Evolutionary conservation across 1,284 basidiomycete species (phyloP), one percentile per base, ranked within the genome.

Genomic region (Flammula alnicola): DNA sequence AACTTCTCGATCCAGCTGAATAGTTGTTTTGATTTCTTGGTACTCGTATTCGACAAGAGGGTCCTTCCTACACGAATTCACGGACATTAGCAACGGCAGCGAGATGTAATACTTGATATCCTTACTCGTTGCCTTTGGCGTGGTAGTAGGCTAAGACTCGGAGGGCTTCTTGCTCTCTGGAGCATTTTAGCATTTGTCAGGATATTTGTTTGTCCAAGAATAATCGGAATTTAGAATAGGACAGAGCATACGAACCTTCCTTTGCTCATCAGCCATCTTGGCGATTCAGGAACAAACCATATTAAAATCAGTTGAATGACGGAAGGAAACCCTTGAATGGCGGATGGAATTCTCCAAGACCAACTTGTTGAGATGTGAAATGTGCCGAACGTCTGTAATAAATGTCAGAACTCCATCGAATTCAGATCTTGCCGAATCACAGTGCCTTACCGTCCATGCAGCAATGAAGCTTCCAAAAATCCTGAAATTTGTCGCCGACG

Each of bases 41-140:
- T 39, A 59, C 38, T 59, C 57, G 14, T 56, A 59, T 44, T 59
- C 52, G 20, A 59, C 55, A 6, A 59, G 55, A 17, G 58, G 58
- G 17, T 59, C 55, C 20, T 55, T 59, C 19, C 75, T 77, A 44
- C 37, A 40, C 6, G 32, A 2, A 26, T 16, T 6, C 10, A 22
- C 16, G n/a, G n/a, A n/a, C n/a, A n/a, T n/a, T n/a, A n/a, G n/a
- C n/a, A n/a, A n/a, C n/a, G n/a, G n/a, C n/a, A n/a, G n/a, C n/a
- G n/a, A n/a, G n/a, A n/a, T n/a, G n/a, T n/a, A n/a, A n/a, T n/a
- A n/a, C n/a, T n/a, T n/a, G n/a, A n/a, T n/a, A n/a, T n/a, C n/a
- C 71, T 59, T 58, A 79, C 73, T 74, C 67, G 43, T 82, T 71
- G 12, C 80, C 78, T 20, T 76, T 69, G 8, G 57, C 57, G 30